Base-by-base conservation (phyloP, 768 basidiomycete genomes). In the Boletellus ananiceps region DNA sequence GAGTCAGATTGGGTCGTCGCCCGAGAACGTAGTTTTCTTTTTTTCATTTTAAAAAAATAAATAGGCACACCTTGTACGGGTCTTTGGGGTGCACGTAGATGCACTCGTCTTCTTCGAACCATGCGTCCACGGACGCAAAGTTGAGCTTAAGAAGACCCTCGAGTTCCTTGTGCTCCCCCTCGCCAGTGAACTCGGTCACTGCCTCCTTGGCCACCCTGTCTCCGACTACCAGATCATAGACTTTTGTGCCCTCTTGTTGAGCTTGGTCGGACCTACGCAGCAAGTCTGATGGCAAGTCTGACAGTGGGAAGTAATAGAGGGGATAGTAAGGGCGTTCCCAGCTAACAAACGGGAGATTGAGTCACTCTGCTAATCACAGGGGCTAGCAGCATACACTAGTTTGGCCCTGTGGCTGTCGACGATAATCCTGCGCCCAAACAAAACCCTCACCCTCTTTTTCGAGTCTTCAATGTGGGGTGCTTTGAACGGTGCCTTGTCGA, bases 71-170 rank as follows among this genome's bases (percentile, higher is more conserved):
- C 73, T 86, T 85, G 66, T 83, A 86, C 1, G 83, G 82, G 60
- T 86, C 83, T 56, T 80, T 84, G 8, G 81, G 79, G 51, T 86
- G 83, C 2, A 73, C 68, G 49, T 72, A 79, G 29, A 84, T 74
- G 47, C 78, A 63, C 41, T 86, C 82, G 42, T 84, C 83, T 58
- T 85, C 83, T 67, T 85, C 83, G 44, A 84, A 82, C 83, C 84
- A 85, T 3, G 74, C 74, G 52, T 83, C 82, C 57, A 76, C 74
- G 15, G 72, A 73, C 13, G 65, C 63, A 45, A 81, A 83, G 12
- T 61, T 59, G 50, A 86, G 59, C 40, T 73, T 78, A 33, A 78
- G 66, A 25, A 83, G 67, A 6, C 77, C 78, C 19, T 66, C 66
- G 12, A 82, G 60, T 43, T 71, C 60, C 37, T 72, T 67, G 53